These are phyloP conservation scores for Aurifilum marmelostoma DNA, from an alignment of 2,329 filamentous ascomycete species.

Conservation along the genomic window DNA sequence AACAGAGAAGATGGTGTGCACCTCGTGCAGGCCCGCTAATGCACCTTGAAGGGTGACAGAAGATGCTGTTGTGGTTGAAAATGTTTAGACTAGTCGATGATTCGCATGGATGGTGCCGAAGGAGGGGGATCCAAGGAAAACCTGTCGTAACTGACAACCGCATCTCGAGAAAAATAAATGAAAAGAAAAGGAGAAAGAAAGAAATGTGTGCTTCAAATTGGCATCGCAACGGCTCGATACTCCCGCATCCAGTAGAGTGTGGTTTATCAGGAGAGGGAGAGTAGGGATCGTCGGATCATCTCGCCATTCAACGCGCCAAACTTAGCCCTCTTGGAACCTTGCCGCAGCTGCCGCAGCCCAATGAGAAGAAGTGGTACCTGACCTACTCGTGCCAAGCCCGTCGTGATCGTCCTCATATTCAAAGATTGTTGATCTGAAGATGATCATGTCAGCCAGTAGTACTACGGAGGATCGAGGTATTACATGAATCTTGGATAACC, in stretches of 20 bases:
- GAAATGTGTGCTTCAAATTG: background rate
- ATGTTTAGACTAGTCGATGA: constrained; percentile 13
- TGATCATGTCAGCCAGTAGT: constrained; percentile 19
- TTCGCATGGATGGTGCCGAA: constrained; percentile 9
- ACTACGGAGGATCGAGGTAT: background rate
- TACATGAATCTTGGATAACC: background rate
- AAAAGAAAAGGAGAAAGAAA: background rate
- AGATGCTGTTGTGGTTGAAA: constrained; percentile 13
- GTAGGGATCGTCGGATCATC: background rate
- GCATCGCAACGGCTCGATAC: background rate
- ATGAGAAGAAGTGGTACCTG: background rate
- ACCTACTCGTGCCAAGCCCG: background rate
- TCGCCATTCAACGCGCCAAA: background rate
- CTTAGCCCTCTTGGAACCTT: background rate
- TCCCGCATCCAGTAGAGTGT: background rate
- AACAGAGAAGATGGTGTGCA: constrained; percentile 21
- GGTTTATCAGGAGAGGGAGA: background rate
- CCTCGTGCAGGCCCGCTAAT: constrained; percentile 24
- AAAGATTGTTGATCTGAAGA: background rate
- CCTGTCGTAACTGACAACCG: too few relatives aligned
- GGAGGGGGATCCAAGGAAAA: background rate
- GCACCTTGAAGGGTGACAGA: constrained; percentile 20
- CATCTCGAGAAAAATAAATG: too few relatives aligned
- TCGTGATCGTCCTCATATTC: background rate
- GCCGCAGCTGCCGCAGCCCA: background rate